Evolutionary conservation across 2,329 filamentous ascomycete species (phyloP), one percentile per base, ranked within the genome.

Genomic region (Diplodia scrobiculata): DNA sequence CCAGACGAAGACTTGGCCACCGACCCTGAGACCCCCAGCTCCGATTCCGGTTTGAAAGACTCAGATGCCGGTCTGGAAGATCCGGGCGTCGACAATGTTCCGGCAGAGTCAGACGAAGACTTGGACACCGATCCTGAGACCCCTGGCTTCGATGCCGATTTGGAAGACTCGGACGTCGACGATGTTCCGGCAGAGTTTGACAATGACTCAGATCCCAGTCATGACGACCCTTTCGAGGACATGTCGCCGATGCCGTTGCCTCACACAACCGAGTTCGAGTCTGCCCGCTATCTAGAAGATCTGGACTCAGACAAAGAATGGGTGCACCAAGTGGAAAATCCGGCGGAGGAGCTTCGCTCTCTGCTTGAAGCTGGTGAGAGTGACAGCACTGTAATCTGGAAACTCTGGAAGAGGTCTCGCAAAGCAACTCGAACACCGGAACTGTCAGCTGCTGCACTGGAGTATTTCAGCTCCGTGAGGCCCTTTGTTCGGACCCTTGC

Each of bases 381-480:
- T 2, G 67, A 1, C 55, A 70, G 62, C 60, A 66, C 19, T 69
- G 68, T 13, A 71, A 72, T 67, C 69, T 75, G 63, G 74, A 74
- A 5, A 17, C 58, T 62, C 2, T 62, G 58, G 58, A 45, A 62
- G 45, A 32, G 5, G n/a, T 10, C 14, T 13, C 67, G 73, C 3
- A 29, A 45, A 2, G 45, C 63, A 13, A 3, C 5, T 2, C 67
- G 59, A 13, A 64, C 68, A 6, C 21, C 67, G 5, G 38, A 52
- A 1, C 32, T 75, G 47, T 68, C 66, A 11, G 67, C 59, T 14
- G 66, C 73, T 47, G 68, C 78, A 11, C 71, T 79, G 9, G 70
- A 73, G 14, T 76, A 75, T 59, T 68, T 79, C 14, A n/a, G 45
- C 21, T 51, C 53, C 9, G 34, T 59, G 7, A 51, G 25, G 25